Evolutionary conservation across 768 basidiomycete species (phyloP).

Genomic region (Mycena maculata): DNA sequence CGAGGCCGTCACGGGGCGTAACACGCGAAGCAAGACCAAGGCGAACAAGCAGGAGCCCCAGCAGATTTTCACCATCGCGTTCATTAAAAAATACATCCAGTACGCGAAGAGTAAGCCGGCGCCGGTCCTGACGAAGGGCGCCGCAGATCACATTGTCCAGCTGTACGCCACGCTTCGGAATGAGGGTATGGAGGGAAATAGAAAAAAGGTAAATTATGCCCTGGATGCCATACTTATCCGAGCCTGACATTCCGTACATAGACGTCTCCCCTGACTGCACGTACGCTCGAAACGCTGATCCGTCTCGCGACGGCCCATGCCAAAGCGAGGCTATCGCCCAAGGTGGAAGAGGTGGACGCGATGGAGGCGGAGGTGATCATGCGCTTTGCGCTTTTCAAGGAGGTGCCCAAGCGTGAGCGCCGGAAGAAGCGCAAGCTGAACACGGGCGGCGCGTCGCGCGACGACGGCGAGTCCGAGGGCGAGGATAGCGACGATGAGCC

Average conservation of each 20-base stretch:
- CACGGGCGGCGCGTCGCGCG: conserved; percentile 65
- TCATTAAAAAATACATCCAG: conserved; percentile 99
- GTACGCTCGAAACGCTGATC: conserved; percentile 98
- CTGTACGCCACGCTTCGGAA: conserved; percentile 94
- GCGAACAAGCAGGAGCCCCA: conserved; percentile 66
- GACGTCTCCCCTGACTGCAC: conserved; percentile 98
- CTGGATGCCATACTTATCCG: conserved; percentile 26
- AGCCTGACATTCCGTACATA: conserved; percentile 49
- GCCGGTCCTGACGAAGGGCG: conserved; percentile 90
- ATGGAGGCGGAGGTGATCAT: conserved; percentile 93
- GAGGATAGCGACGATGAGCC: conserved; percentile 58
- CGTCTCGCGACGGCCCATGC: conserved; percentile 98
- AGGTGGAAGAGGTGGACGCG: conserved; percentile 89
- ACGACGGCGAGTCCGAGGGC: conserved; percentile 65
- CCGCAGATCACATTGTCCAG: conserved; percentile 93
- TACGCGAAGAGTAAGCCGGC: conserved; percentile 92
- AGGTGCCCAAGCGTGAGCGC: conserved; percentile 86
- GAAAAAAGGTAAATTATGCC: conserved; percentile 73
- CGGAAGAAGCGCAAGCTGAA: conserved; percentile 91
- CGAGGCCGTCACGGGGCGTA: conserved; percentile 58
- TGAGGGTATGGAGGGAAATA: conserved; percentile 90
- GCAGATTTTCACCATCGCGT: conserved; percentile 91
- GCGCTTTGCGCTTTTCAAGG: conserved; percentile 97
- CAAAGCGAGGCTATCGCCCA: conserved; percentile 89
- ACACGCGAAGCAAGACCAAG: conserved; percentile 58